Base-by-base conservation (phyloP, 2,329 filamentous ascomycete genomes). In the Paecilomyces sp. region DNA sequence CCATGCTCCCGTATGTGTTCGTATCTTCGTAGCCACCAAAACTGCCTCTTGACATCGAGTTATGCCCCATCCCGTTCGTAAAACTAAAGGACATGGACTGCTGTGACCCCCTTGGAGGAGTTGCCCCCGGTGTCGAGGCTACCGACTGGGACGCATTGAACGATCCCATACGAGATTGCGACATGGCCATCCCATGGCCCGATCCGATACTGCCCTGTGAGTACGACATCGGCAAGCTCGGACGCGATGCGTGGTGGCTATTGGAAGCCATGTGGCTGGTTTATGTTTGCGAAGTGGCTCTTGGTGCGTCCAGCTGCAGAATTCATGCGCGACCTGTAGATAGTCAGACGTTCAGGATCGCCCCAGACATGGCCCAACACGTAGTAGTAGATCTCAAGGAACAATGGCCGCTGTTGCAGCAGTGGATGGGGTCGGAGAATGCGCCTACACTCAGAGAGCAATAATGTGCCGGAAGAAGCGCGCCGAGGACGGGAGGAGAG, bases 91-190 rank as follows among this genome's bases (percentile, higher is more conserved):
- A 73, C 67, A 74, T 69, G 60, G 75, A 75, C 58, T 79, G 77
- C 61, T 80, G 77, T 24, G 76, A 75, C 28, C 62, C 68, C 63
- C 36, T 76, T 41, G 78, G 76, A 54, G 77, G 76, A 30, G 78
- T 80, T 24, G 74, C 76, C 54, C 76, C 74, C 57, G 77, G 76
- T 15, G 78, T 79, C 11, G 77, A 77, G 12, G 73, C 70, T 57
- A 78, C 69, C 50, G 77, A 79, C 64, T 79, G 77, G 31, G 75
- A 74, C 59, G 72, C 71, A 66, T 78, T 77, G 63, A 79, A 76
- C 22, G 75, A 74, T 33, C 69, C 70, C 64, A 77, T 69, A 61
- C 75, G 70, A 55, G 72, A 70, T 64, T 78, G 76, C 9, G 74
- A 73, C 56, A 73, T 74, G 12, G 72, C 63, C 58, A 75, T 66